Evolutionary conservation across 2,329 filamentous ascomycete genomes (phyloP), one percentile per base, ranked within the genome.

Genomic region (Diaporthe sp.): DNA sequence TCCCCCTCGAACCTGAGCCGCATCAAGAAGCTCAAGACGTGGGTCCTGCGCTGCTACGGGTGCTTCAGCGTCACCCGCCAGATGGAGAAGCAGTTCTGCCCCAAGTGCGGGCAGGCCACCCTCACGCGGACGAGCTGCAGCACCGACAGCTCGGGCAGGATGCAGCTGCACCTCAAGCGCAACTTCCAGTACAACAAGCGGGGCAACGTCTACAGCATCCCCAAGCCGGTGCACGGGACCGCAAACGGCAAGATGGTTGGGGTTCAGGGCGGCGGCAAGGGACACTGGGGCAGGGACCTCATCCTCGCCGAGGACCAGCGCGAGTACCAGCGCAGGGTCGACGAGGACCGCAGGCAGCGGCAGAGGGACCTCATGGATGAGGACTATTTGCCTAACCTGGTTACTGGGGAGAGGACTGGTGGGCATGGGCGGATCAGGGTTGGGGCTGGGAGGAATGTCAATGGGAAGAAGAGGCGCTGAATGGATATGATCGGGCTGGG

Each of bases 121-220:
- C 88, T 99, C 32, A 95, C 93, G 10, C 92, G 96, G 76, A 94
- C 96, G 0, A 93, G 93, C 32, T 98, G 96, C 88, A 94, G 93
- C 37, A 98, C 95, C 4, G 93, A 96, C 79, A 87, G 91, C 35
- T 89, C 92, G 68, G 97, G 97, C 69, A 91, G 92, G 79, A 97
- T 98, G 85, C 92, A 90, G 74, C 84, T 99, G 75, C 94, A 98
- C 81, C 87, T 99, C 75, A 97, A 97, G 88, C 93, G 92, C 84
- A 98, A 98, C 83, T 98, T 97, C 88, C 95, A 98, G 85, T 98
- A 93, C 92, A 98, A 98, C 84, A 97, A 93, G 78, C 90, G 96
- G 32, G 97, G 97, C 70, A 97, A 98, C 83, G 91, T 94, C 50
- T 99, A 93, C 86, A 97, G 95, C 82, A 92, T 99, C 58, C 97